Conservation (phyloP, 2,329 filamentous ascomycete genomes). For the Pyrenochaeta sp. region DNA sequence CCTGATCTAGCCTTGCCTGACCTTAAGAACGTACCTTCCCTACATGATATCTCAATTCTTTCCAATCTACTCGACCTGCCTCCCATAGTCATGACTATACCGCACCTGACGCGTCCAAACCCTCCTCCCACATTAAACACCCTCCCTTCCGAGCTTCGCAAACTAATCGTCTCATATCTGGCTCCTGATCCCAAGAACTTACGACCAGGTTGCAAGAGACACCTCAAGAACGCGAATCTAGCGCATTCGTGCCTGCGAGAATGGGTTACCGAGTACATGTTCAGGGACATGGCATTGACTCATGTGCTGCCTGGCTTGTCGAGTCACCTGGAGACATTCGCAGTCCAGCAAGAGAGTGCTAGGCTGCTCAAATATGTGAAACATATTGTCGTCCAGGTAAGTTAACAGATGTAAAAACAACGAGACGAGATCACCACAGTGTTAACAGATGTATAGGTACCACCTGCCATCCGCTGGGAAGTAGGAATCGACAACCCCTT, state of each 20-base stretch:
- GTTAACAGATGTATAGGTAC: constrained; percentile 14
- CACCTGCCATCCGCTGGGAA: constrained; percentile 25
- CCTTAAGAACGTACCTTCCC: neutral
- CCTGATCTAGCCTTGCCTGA: neutral
- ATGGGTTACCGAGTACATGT: constrained; percentile 25
- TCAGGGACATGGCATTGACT: constrained; percentile 23
- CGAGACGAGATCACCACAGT: neutral
- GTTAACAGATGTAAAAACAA: neutral
- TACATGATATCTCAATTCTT: neutral
- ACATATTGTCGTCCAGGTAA: constrained; percentile 18
- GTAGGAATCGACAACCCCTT: constrained; percentile 6
- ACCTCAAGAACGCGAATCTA: constrained; percentile 27
- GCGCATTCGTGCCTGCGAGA: constrained; percentile 24
- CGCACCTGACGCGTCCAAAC: neutral
- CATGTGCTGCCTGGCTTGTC: constrained; percentile 19
- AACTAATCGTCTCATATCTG: constrained; percentile 23
- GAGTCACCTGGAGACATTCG: constrained; percentile 19
- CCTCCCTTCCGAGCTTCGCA: constrained; percentile 26
- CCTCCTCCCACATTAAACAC: constrained; percentile 8
- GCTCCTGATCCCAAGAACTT: constrained; percentile 6
- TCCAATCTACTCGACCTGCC: neutral
- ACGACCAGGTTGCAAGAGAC: constrained; percentile 14
- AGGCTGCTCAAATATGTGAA: constrained; percentile 17
- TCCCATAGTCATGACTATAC: neutral
- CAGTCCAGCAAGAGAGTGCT: neutral